Evolutionary conservation across 2,329 filamentous ascomycete species (phyloP).

Genomic region (Pseudogymnoascus sp.): DNA sequence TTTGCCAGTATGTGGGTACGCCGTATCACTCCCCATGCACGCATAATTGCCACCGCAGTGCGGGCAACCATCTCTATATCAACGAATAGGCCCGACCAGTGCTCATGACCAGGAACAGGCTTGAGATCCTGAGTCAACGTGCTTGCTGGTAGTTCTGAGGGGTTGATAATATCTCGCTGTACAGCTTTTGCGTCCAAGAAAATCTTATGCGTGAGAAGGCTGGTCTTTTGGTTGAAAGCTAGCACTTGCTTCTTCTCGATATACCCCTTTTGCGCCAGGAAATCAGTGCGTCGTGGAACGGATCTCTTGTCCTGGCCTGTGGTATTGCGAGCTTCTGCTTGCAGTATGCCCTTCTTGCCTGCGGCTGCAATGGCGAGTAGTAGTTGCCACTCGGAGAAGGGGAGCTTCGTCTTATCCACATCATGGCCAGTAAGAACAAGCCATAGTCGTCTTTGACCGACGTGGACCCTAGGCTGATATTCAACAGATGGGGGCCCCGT

Average conservation of each 20-base stretch:
- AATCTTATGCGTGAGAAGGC: constrained; percentile 52
- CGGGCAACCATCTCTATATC: constrained; percentile 52
- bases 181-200: constrained; percentile 34
- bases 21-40: constrained; percentile 52
- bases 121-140: constrained; percentile 40
- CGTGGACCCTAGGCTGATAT: constrained; percentile 35
- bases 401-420: constrained; percentile 51
- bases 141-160: constrained; percentile 9
- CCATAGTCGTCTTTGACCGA: constrained; percentile 52
- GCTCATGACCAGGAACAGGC: constrained; percentile 47
- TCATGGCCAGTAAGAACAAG: constrained; percentile 52
- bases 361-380: constrained; percentile 51
- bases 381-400: constrained; percentile 52
- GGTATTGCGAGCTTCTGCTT: constrained; percentile 51
- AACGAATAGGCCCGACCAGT: constrained; percentile 52
- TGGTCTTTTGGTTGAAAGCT: constrained; percentile 52
- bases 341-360: constrained; percentile 49
- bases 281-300: constrained; percentile 53
- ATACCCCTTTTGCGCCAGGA: constrained; percentile 53
- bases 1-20: constrained; percentile 52
- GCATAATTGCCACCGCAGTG: constrained; percentile 49
- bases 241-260: constrained; percentile 54
- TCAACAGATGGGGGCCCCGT: background rate
- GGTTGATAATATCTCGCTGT: constrained; percentile 23
- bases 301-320: constrained; percentile 58